Base-by-base conservation (phyloP, 2,329 filamentous ascomycete genomes). In the Fusarium ramigenum region DNA sequence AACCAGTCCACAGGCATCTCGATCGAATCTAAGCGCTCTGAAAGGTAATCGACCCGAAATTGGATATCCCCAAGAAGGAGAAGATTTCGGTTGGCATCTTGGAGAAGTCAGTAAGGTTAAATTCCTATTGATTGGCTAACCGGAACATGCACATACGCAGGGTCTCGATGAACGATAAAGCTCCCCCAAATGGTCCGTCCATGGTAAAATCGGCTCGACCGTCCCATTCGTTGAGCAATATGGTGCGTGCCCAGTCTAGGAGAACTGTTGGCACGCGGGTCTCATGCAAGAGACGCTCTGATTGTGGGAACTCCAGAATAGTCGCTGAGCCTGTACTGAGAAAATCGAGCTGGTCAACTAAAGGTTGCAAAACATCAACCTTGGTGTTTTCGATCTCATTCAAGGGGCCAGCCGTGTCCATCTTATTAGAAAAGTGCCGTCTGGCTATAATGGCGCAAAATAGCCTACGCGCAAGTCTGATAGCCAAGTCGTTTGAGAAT, bases 221-320 rank as follows among this genome's bases (percentile, higher is more conserved):
- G 78, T 96, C 89, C 95, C 95, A 98, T 70, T 93, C 90, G 62
- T 91, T 90, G 49, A 97, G 83, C 77, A 97, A 88, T 3, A 96
- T 87, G 0, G 92, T 91, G 66, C 93, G 87, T 25, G 92, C 88
- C 92, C 92, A 95, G 76, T 94, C 92, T 32, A 94, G 82, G 10
- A 90, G 83, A 21, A 90, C 79, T 16, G 86, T 88, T 12, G 87
- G 88, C 23, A 88, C 84, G 40, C 87, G 83, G 37, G 87, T 88
- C 75, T 90, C 89, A 71, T 90, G 90, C 28, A 88, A 76, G 19
- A 84, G 83, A n/a, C 85, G 85, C 67, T 89, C 89, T 3, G 84
- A 72, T 42, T 85, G 82, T 4, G 85, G 80, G 70, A 90, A 89
- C 9, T 85, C 81, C 4, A 90, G 78, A 5, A 85, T 75, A 14